Evolutionary conservation across 208 protist species (phyloP).

Genomic region (Naegleria fowleri): DNA sequence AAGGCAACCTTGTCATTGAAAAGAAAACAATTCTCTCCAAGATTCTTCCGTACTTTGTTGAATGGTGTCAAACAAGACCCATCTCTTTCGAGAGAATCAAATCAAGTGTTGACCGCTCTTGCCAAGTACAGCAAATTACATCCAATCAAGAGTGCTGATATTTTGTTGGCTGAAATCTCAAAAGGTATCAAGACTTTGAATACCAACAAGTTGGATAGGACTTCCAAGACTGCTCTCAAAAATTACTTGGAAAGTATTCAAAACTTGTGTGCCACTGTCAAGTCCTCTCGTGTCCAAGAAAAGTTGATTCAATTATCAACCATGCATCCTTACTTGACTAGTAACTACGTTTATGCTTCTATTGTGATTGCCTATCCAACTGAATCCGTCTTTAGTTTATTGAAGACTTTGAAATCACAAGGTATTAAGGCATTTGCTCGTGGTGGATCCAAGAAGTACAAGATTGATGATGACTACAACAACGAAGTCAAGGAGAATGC

Average conservation of each 20-base stretch:
- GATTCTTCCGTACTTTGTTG: neutral
- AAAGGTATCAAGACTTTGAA: neutral
- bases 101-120: neutral
- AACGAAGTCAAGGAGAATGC: neutral
- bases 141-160: neutral
- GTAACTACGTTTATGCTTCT: neutral
- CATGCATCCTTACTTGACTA: neutral
- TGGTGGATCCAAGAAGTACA: neutral
- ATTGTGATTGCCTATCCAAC: neutral
- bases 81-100: neutral
- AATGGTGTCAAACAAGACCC: neutral
- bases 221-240: neutral
- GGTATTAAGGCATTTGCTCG: neutral
- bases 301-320: neutral
- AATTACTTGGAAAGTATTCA: conserved; percentile 3
- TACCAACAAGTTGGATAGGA: neutral
- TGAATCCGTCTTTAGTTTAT: neutral
- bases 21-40: neutral
- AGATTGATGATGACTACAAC: neutral
- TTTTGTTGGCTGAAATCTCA: neutral
- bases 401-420: neutral
- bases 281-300: neutral
- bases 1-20: neutral
- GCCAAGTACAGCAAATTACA: neutral
- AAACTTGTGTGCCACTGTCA: neutral